Evolutionary conservation across 2,329 filamentous ascomycete genomes (phyloP), one percentile per base, ranked within the genome.

Genomic region (Diplocarpon mali): DNA sequence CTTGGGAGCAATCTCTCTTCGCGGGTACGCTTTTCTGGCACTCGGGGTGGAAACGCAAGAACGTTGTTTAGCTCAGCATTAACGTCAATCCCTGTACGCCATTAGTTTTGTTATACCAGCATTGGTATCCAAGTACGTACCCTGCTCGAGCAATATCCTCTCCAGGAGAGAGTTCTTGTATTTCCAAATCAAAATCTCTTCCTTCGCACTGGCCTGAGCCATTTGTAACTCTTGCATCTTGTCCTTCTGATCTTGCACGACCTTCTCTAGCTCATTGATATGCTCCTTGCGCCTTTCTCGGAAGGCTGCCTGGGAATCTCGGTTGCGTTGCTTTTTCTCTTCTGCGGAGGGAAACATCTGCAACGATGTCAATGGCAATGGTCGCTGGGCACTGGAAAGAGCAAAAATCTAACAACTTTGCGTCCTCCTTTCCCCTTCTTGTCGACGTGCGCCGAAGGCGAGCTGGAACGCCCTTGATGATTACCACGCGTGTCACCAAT

Each of bases 111-210:
- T 30, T 12, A 15, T n/a, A 27, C 16, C 15, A 8, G 15, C 13
- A 13, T 16, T 42, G 9, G 5, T 35, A 13, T 20, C n/a, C 9
- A 2, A 9, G 11, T 28, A 38, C 51, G 20, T 67, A 89, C 88
- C 88, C 73, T 95, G 95, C 67, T 96, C 90, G 28, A 96, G 75
- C 44, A 96, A 75, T 60, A 96, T 93, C 47, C 90, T 80, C 68
- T 96, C 90, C 24, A 96, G 75, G 39, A 96, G 71, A 36, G 90
- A 95, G 65, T 95, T 96, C 71, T 96, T 96, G 66, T 96, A 96
- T 42, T 90, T 82, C 58, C 96, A 73, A 89, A 96, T 95, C 61
- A 96, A 67, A 64, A 90, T 95, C 66, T 96, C 90, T 64, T 95
- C 90, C 46, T 89, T 87, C 44, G 90, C 88, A 57, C 78, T 88